phyloP scores from a whole-genome alignment of 2,329 filamentous ascomycete genomes.

The Coniochaeta hoffmannii region DNA sequence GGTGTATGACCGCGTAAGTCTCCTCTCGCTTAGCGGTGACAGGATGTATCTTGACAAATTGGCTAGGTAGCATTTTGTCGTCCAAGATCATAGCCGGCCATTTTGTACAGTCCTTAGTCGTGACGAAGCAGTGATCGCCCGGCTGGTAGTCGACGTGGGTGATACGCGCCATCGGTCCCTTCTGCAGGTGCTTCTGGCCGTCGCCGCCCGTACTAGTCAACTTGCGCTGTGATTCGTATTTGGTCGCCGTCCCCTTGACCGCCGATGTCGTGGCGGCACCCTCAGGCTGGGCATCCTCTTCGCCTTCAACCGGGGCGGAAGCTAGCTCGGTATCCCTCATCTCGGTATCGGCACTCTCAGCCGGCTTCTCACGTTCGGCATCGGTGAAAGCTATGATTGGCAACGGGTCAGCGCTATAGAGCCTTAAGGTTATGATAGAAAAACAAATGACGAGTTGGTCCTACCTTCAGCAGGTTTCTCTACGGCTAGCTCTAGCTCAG shows the following conservation, averaged over 20 bases:
- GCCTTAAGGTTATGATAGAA: not conserved
- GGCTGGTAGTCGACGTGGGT: conserved; percentile 74
- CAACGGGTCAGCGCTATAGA: not conserved
- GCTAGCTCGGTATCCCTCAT: conserved; percentile 65
- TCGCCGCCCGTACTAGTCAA: conserved; percentile 62
- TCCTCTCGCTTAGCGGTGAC: conserved; percentile 76
- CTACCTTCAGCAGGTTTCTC: conserved; percentile 16
- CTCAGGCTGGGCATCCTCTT: not conserved
- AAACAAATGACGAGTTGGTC: not conserved
- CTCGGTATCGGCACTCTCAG: conserved; percentile 44
- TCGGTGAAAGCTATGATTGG: conserved; percentile 14
- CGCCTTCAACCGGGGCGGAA: conserved; percentile 15
- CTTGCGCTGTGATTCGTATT: conserved; percentile 60
- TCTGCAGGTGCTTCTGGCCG: conserved; percentile 80
- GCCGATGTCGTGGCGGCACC: conserved; percentile 16
- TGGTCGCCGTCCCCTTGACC: conserved; percentile 26
- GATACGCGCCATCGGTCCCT: conserved; percentile 66
- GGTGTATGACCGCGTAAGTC: conserved; percentile 91
- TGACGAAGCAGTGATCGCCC: conserved; percentile 86
- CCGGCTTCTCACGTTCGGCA: conserved; percentile 21
- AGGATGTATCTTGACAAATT: conserved; percentile 69
- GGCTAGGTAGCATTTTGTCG: conserved; percentile 83
- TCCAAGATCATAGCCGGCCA: conserved; percentile 95
- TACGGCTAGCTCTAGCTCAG: not conserved
- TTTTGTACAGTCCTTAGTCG: conserved; percentile 87